Evolutionary conservation across 148 eudicot genomes (phyloP).

Genomic region (Cornus kousa): DNA sequence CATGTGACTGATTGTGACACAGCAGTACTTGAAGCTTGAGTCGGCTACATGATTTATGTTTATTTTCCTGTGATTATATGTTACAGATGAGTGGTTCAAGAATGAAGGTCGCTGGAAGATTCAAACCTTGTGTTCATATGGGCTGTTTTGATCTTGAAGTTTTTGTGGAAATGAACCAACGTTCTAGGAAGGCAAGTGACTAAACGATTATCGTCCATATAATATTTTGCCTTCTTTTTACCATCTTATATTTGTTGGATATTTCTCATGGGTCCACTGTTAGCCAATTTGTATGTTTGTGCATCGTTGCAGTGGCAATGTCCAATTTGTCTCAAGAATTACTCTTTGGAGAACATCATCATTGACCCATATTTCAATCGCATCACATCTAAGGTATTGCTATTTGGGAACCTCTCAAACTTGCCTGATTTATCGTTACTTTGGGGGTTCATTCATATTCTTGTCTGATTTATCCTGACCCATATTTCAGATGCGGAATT

Average conservation of each 20-base stretch:
- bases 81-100: constrained; percentile 79
- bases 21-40: neutral
- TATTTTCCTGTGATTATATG: neutral
- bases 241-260: neutral
- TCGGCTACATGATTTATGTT: neutral
- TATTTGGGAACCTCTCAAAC: neutral
- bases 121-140: constrained; percentile 72
- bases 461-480: neutral
- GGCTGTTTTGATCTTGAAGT: constrained; percentile 84
- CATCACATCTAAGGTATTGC: constrained; percentile 69
- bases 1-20: neutral
- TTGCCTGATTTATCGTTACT: neutral
- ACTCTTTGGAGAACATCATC: constrained; percentile 70
- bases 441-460: neutral
- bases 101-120: constrained; percentile 78
- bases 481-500: constrained; percentile 54
- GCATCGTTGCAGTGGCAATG: constrained; percentile 78
- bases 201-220: neutral
- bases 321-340: constrained; percentile 94
- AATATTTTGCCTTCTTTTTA: neutral
- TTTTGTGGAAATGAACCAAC: constrained; percentile 67
- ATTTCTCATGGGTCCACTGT: neutral
- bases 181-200: constrained; percentile 68
- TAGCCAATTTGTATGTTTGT: neutral
- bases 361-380: constrained; percentile 94